A percentile compares a stretch with the other conserved stretches of the same genome.
These are phyloP conservation scores for Miscanthus lutarioriparius DNA, from an alignment of 176 grass and related monocot genomes.

Conservation along the genomic window DNA sequence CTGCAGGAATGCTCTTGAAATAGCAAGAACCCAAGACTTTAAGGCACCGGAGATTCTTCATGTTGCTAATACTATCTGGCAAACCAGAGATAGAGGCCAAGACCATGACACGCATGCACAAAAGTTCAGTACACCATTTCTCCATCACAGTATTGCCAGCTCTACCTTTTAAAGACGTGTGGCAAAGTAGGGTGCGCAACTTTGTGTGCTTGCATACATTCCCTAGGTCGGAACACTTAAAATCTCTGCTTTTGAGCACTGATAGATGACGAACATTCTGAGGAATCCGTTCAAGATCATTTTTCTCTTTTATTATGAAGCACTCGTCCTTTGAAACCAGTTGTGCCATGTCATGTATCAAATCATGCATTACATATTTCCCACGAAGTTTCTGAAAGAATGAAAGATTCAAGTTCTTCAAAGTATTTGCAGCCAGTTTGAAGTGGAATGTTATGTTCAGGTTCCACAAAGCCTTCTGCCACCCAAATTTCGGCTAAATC, in stretches of 20 bases:
- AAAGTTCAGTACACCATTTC: no score
- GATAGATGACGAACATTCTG: not conserved
- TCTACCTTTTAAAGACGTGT: no score
- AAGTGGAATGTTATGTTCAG: not conserved
- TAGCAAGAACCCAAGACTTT: fast-evolving
- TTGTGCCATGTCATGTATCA: no score
- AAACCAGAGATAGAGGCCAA: not conserved
- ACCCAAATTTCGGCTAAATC: not conserved
- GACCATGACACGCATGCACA: no score
- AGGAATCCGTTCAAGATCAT: not conserved
- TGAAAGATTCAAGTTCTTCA: not conserved
- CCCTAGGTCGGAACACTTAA: fast-evolving
- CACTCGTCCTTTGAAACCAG: no score
- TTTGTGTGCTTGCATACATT: not conserved
- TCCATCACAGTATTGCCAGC: not conserved
- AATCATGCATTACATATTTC: no score
- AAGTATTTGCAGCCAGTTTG: not conserved
- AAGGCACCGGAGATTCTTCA: conserved; percentile 27
- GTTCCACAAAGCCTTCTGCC: no score
- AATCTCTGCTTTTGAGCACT: not conserved
- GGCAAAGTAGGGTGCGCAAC: not conserved
- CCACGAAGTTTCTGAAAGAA: conserved; percentile 11
- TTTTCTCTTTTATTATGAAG: no score
- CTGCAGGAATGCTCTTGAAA: fast-evolving
- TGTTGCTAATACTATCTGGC: not conserved